These are phyloP conservation scores for Candida sojae DNA, from an alignment of 1,139 yeast species.

Conservation along the genomic window DNA sequence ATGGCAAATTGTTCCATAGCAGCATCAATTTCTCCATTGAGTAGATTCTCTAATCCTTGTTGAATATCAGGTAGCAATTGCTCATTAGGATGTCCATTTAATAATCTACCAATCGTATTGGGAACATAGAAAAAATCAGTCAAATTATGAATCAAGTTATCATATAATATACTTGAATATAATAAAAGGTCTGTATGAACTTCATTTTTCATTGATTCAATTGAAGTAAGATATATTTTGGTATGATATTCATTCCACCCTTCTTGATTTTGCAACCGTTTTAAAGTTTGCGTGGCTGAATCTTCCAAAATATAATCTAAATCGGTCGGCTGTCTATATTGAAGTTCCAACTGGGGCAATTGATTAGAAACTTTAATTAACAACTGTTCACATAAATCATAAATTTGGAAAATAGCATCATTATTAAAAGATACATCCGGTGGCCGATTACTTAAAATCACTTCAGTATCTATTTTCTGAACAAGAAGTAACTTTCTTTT, in stretches of 20 bases:
- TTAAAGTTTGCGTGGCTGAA: slow-evolving; percentile 43
- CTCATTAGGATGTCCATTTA: neutral
- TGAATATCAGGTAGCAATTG: slow-evolving; percentile 13
- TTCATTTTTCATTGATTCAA: slow-evolving; percentile 44
- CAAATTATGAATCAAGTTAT: slow-evolving; percentile 35
- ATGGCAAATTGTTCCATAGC: slow-evolving; percentile 33
- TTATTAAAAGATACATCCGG: slow-evolving; percentile 1
- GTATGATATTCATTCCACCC: slow-evolving; percentile 54
- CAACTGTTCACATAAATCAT: slow-evolving; percentile 26
- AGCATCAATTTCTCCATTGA: slow-evolving; percentile 41
- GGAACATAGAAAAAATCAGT: slow-evolving; percentile 22
- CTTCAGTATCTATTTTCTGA: slow-evolving; percentile 41
- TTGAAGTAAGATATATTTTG: slow-evolving; percentile 36
- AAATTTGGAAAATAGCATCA: slow-evolving; percentile 7
- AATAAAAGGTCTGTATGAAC: slow-evolving; percentile 56
- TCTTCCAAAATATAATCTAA: slow-evolving; percentile 50
- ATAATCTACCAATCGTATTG: slow-evolving; percentile 6
- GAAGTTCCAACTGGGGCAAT: slow-evolving; percentile 51
- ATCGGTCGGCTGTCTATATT: slow-evolving; percentile 51
- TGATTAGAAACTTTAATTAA: slow-evolving; percentile 36
- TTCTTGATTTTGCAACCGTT: slow-evolving; percentile 50
- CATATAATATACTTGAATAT: slow-evolving; percentile 53
- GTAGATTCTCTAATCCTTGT: slow-evolving; percentile 26
- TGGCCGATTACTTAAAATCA: slow-evolving; percentile 16
- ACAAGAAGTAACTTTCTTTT: slow-evolving; percentile 55